These are phyloP conservation scores for Lactuca sativa DNA, from an alignment of 129 eudicot genomes.

Conservation along the genomic window DNA sequence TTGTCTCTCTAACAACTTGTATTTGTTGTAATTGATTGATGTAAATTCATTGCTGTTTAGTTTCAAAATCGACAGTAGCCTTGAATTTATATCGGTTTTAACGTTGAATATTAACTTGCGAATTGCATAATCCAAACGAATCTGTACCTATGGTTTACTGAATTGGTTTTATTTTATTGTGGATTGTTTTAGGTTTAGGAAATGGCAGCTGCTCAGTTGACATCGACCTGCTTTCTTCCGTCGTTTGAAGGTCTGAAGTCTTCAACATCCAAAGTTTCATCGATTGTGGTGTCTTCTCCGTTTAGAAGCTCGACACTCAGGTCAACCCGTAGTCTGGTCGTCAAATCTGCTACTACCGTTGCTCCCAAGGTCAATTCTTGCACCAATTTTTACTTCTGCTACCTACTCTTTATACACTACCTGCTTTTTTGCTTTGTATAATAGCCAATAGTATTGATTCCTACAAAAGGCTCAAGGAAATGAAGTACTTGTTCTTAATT, in stretches of 20 bases:
- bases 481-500: background rate
- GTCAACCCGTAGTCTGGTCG: conserved; percentile 60
- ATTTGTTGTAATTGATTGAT: background rate
- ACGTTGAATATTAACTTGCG: background rate
- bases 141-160: background rate
- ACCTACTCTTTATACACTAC: background rate
- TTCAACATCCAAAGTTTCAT: conserved; percentile 41
- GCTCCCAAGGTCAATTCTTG: conserved; percentile 69
- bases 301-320: conserved; percentile 42
- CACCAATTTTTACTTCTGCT: background rate
- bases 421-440: background rate
- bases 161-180: background rate
- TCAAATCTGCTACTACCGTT: conserved; percentile 81
- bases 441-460: background rate
- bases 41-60: conserved; percentile 1
- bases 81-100: background rate
- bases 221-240: conserved; percentile 53
- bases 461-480: background rate
- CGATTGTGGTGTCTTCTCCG: conserved; percentile 44
- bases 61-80: background rate
- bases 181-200: conserved; percentile 19
- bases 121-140: conserved; percentile 5
- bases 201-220: conserved; percentile 86
- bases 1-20: background rate
- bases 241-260: conserved; percentile 70